Conservation (phyloP, 164 flowering plant genomes). For the Magnolia changhungtana region DNA sequence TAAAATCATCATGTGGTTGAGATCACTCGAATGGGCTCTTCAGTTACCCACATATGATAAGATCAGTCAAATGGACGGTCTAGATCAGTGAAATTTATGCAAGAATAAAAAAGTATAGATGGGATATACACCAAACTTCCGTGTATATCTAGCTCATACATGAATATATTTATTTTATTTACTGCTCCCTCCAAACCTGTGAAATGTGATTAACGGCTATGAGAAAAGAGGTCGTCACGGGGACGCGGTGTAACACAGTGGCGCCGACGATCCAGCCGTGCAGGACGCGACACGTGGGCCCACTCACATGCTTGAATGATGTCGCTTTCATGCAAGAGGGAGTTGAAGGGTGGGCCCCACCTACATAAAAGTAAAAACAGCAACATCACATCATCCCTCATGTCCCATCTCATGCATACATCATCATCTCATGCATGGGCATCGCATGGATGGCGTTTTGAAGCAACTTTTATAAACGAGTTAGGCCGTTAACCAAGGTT, state of each 20-base stretch:
- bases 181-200: neutral
- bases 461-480: too few species aligned
- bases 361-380: neutral
- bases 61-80: neutral
- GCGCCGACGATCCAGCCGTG: conserved; percentile 46
- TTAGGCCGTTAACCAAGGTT: neutral
- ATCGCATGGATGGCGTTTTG: neutral
- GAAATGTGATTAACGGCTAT: too few species aligned
- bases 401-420: too few species aligned
- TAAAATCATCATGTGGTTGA: too few species aligned
- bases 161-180: too few species aligned
- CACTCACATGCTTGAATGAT: conserved; percentile 20
- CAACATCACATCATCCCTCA: neutral
- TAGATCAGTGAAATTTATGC: neutral
- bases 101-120: neutral
- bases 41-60: too few species aligned
- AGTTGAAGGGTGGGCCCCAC: neutral
- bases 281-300: conserved; percentile 42
- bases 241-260: conserved; percentile 27
- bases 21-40: too few species aligned
- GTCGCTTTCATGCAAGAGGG: conserved; percentile 9
- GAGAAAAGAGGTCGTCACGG: conserved; percentile 4
- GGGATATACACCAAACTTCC: neutral
- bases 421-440: neutral
- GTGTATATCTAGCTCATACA: neutral